A percentile compares a stretch with the other conserved stretches of the same genome.
Conservation (phyloP, 108 stramenopile genomes). For the Conticribra weissflogii region DNA sequence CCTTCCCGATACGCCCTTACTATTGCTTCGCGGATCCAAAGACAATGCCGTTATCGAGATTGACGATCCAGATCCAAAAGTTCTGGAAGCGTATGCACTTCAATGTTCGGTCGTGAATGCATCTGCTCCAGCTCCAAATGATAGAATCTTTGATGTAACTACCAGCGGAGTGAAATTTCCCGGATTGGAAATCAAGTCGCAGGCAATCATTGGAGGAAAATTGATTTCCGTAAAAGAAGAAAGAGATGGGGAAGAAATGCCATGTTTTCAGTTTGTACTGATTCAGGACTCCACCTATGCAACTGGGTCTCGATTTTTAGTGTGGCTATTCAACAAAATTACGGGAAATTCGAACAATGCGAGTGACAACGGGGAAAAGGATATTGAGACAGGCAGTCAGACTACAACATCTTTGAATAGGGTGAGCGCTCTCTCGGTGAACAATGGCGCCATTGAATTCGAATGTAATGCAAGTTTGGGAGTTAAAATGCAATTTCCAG, state of each 20-base stretch:
- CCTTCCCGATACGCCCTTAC: conserved; percentile 23
- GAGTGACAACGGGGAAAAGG: conserved; percentile 15
- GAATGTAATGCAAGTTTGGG: conserved; percentile 35
- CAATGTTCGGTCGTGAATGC: conserved; percentile 25
- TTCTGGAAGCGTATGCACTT: conserved; percentile 24
- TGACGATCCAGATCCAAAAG: conserved; percentile 20
- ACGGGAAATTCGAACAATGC: conserved; percentile 4
- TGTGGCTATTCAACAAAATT: conserved; percentile 44
- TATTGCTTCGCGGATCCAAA: conserved; percentile 42
- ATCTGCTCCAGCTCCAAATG: conserved; percentile 14
- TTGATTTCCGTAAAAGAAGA: conserved; percentile 18
- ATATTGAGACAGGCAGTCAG: conserved; percentile 1
- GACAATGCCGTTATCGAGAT: conserved; percentile 37
- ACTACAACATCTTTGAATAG: conserved; percentile 36
- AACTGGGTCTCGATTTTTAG: conserved; percentile 31
- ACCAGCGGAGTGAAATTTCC: conserved; percentile 44
- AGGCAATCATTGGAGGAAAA: conserved; percentile 38
- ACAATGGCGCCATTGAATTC: conserved; percentile 31
- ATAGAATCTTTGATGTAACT: conserved; percentile 40
- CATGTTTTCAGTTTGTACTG: conserved; percentile 37
- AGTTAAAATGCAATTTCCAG: conserved; percentile 30
- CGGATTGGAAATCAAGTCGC: conserved; percentile 32
- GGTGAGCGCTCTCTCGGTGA: conserved; percentile 19
- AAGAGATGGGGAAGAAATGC: conserved; percentile 2
- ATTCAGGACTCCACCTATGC: conserved; percentile 38